Base-by-base conservation (phyloP, 2,329 filamentous ascomycete genomes). In the Sclerotinia minor region DNA sequence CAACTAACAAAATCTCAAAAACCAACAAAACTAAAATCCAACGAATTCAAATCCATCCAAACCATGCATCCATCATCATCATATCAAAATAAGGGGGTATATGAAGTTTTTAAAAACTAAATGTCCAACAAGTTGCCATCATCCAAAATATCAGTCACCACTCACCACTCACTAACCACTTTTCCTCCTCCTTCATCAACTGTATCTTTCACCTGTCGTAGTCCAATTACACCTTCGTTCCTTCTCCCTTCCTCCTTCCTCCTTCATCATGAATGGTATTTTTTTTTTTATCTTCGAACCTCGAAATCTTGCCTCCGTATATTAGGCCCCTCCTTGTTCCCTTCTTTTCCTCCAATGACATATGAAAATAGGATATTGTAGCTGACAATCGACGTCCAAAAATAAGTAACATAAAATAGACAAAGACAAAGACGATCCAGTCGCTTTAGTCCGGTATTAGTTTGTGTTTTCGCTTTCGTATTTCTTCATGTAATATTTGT, bases 361-460 rank as follows among this genome's bases (percentile, higher is more conserved):
- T 41, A 19, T 41, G 32, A 57, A n/a, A 35, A 57, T n/a, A 38
- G 54, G 6, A 57, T 38, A 57, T 38, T 57, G 54, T 19, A 57
- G 54, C 4, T 57, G 32, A 57, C 32, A 35, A 57, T 57, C 8
- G 15, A 19, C 24, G 54, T 57, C n/a, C 13, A 57, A n/a, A 19
- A 41, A 41, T 57, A 26, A 41, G 54, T 32, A 57, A 57, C 8
- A 15, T 41, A 57, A 57, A 17, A 57, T 57, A 24, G 13, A 38
- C 9, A 32, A 57, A 35, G 53, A 57, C 32, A 57, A 57, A 57
- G n/a, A 41, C 29, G 53, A 55, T 55, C 53, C 54, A 57, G 32
- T n/a, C 54, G 35, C 54, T 38, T 57, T 57, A 9, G 38, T 57
- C 54, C 35, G 32, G 54, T 57, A 57, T 57, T 57, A 57, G n/a